Percentiles rank a stretch among this genome's conserved stretches.
phyloP scores from a whole-genome alignment of 129 eudicot genomes.

The Helichrysum umbraculigerum region DNA sequence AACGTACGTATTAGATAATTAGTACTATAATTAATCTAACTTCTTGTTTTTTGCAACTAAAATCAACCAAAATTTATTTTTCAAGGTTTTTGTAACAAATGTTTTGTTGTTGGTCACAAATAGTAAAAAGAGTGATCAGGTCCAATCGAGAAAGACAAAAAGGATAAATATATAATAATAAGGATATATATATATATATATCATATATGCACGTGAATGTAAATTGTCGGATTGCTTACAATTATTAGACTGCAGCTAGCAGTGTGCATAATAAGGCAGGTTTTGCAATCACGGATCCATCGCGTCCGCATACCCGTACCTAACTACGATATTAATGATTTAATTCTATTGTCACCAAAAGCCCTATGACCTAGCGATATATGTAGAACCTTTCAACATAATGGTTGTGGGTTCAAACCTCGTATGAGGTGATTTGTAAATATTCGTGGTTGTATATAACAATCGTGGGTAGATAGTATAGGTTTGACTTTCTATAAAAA shows the following conservation, averaged over 20 bases:
- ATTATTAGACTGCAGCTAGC: slow-evolving; percentile 4
- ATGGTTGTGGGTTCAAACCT: too few relatives aligned
- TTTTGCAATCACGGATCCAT: slow-evolving; percentile 24
- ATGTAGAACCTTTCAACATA: too few relatives aligned
- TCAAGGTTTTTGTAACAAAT: background rate
- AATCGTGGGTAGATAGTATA: too few relatives aligned
- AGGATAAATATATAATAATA: background rate
- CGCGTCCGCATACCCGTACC: background rate
- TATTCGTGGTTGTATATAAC: too few relatives aligned
- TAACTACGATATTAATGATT: background rate
- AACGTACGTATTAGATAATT: too few relatives aligned
- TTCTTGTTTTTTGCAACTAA: too few relatives aligned
- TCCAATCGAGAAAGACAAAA: background rate
- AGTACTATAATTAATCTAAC: too few relatives aligned
- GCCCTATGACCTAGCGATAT: too few relatives aligned
- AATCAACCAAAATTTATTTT: background rate
- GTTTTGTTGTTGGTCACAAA: background rate
- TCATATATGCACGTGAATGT: slow-evolving; percentile 34
- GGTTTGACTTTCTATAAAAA: too few relatives aligned
- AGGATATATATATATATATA: too few relatives aligned
- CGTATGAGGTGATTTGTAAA: too few relatives aligned
- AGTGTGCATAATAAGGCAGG: slow-evolving; percentile 3
- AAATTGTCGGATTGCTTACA: slow-evolving; percentile 30
- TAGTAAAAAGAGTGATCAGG: background rate
- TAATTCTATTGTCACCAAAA: too few relatives aligned